These are phyloP conservation scores for Kazachstania psychrophila DNA, from an alignment of 805 yeast genomes.

Conservation along the genomic window DNA sequence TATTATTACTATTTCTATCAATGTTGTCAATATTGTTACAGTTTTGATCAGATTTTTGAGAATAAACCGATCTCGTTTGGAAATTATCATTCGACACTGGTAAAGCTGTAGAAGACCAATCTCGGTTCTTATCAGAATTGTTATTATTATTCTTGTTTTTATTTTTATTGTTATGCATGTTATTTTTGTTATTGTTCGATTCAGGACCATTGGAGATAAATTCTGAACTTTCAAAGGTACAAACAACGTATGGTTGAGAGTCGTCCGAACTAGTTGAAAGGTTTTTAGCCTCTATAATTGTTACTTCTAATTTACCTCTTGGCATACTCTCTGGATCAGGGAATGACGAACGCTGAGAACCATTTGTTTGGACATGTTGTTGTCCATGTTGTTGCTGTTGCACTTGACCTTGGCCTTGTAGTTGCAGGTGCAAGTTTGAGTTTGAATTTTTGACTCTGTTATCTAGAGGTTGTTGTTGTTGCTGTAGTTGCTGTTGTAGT, in stretches of 20 bases:
- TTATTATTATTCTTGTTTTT: conserved; percentile 8
- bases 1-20: conserved; percentile 2
- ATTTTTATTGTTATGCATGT: conserved; percentile 3
- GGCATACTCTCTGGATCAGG: conserved; percentile 36
- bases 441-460: not conserved
- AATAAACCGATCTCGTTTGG: conserved; percentile 33
- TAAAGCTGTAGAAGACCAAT: conserved; percentile 7
- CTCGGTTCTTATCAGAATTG: conserved; percentile 1
- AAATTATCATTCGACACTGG: conserved; percentile 22
- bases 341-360: too few relatives aligned
- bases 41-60: conserved; percentile 31
- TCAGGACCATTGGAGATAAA: conserved; percentile 76
- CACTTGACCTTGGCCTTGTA: conserved; percentile 1
- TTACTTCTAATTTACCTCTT: conserved; percentile 74
- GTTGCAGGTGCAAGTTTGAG: conserved; percentile 2
- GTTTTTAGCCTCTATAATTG: conserved; percentile 70
- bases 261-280: conserved; percentile 45
- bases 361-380: not conserved
- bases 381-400: not conserved
- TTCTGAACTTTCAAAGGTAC: conserved; percentile 87
- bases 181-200: conserved; percentile 24
- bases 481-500: too few relatives aligned
- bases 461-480: too few relatives aligned
- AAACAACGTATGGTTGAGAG: conserved; percentile 80
- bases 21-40: conserved; percentile 5